phyloP scores from a whole-genome alignment of 306 rosid species.

The Phaseolus lunatus region DNA sequence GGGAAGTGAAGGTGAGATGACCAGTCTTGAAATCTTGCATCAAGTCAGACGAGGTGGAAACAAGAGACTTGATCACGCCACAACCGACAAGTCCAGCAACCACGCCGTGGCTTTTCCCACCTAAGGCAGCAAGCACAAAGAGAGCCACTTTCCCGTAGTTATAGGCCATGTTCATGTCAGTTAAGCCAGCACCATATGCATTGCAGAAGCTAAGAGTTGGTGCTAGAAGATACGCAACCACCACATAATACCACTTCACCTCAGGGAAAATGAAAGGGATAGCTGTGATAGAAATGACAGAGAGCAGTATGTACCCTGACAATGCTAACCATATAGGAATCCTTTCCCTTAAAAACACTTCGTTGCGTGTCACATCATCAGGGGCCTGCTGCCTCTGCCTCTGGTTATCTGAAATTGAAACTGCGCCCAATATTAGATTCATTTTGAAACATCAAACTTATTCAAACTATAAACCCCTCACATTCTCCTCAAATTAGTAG shows the following conservation, averaged over 20 bases:
- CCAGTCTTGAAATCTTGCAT: conserved; percentile 65
- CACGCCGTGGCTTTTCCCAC: conserved; percentile 67
- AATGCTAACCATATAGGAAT: conserved; percentile 82
- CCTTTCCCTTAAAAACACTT: conserved; percentile 69
- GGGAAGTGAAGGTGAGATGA: conserved; percentile 86
- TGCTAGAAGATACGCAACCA: conserved; percentile 74
- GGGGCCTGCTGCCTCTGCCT: conserved; percentile 35
- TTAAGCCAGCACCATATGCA: conserved; percentile 84
- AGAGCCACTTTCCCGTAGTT: conserved; percentile 94
- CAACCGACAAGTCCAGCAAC: conserved; percentile 54
- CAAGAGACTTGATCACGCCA: conserved; percentile 84
- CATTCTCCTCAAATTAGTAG: too few species aligned
- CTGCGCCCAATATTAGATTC: conserved; percentile 51
- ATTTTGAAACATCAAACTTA: neutral
- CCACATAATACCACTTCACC: conserved; percentile 82
- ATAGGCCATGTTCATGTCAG: conserved; percentile 89
- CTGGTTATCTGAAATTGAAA: conserved; percentile 43
- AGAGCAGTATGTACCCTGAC: conserved; percentile 62
- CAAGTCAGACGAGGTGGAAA: conserved; percentile 82
- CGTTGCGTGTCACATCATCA: conserved; percentile 66
- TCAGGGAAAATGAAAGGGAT: conserved; percentile 80
- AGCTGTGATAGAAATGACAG: conserved; percentile 63
- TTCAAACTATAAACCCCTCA: neutral
- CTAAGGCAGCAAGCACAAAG: conserved; percentile 72
- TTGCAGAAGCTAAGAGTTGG: conserved; percentile 94